Conservation (phyloP, 2,329 filamentous ascomycete species). For the Sporothrix pallida region DNA sequence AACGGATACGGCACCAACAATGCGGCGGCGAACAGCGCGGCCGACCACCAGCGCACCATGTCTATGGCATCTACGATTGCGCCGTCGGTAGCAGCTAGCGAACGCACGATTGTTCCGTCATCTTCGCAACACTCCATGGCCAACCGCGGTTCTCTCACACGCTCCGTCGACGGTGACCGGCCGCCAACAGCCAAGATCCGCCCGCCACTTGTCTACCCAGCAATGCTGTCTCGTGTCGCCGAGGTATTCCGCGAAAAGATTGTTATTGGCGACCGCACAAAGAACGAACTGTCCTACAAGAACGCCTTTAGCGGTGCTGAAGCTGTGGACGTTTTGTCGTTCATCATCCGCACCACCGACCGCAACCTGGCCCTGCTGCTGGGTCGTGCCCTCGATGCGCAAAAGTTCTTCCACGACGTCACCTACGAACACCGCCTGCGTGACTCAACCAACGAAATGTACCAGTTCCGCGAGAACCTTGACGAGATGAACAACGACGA, state of each 20-base stretch:
- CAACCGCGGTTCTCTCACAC: constrained; percentile 62
- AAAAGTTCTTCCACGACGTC: constrained; percentile 99
- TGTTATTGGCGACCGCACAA: constrained; percentile 82
- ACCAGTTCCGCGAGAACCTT: constrained; percentile 93
- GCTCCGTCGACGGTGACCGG: constrained; percentile 60
- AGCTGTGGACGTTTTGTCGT: constrained; percentile 91
- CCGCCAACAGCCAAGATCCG: constrained; percentile 67
- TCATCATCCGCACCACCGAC: constrained; percentile 97
- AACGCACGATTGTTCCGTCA: constrained; percentile 49
- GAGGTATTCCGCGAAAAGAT: constrained; percentile 92
- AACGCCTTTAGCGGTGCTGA: constrained; percentile 96
- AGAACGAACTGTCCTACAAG: constrained; percentile 97
- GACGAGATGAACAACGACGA: constrained; percentile 85
- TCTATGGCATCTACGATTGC: constrained; percentile 89
- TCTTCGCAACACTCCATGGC: constrained; percentile 48
- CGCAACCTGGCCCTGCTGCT: constrained; percentile 90
- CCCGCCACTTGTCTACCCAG: constrained; percentile 90
- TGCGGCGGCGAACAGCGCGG: constrained; percentile 48
- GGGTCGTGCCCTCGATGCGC: constrained; percentile 89
- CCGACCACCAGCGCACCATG: constrained; percentile 65
- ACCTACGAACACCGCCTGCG: constrained; percentile 95
- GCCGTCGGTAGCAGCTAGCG: constrained; percentile 66
- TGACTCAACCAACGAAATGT: constrained; percentile 93
- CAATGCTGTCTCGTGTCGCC: constrained; percentile 88
- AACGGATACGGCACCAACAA: constrained; percentile 41